Evolutionary conservation across 441 rosid species (phyloP).

Genomic region (Rhodomyrtus psidioides): DNA sequence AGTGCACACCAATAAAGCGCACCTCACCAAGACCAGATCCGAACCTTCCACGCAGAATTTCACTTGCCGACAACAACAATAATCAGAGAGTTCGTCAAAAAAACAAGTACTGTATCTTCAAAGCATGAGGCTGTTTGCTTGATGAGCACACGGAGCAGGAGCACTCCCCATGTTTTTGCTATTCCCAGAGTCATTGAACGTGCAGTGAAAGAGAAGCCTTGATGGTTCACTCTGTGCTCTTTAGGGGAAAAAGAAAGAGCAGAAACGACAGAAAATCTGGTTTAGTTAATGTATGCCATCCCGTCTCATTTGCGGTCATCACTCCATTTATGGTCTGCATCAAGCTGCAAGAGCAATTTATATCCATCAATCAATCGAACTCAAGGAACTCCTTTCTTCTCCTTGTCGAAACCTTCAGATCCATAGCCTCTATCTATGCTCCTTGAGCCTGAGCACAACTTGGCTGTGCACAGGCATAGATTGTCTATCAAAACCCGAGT

Average conservation of each 20-base stretch:
- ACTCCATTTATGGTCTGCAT: background rate
- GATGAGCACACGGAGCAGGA: background rate
- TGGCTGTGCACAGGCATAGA: no score
- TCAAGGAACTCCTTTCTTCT: background rate
- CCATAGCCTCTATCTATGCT: background rate
- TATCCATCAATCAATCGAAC: background rate
- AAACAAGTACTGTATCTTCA: background rate
- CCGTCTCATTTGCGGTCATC: background rate
- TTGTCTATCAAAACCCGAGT: no score
- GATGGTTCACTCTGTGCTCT: background rate
- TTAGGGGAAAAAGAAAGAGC: background rate
- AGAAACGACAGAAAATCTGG: background rate
- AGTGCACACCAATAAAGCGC: background rate
- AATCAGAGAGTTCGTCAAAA: background rate
- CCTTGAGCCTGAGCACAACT: no score
- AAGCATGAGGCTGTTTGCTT: background rate
- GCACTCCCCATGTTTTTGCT: background rate
- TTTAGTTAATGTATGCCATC: background rate
- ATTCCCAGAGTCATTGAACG: background rate
- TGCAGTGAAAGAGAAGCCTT: background rate
- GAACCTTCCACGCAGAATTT: background rate
- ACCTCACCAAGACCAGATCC: background rate
- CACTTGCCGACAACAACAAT: background rate
- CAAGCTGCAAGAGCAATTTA: background rate
- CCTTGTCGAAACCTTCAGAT: background rate